Conservation (phyloP, 352 stramenopile genomes). For the Phytophthora idaei region DNA sequence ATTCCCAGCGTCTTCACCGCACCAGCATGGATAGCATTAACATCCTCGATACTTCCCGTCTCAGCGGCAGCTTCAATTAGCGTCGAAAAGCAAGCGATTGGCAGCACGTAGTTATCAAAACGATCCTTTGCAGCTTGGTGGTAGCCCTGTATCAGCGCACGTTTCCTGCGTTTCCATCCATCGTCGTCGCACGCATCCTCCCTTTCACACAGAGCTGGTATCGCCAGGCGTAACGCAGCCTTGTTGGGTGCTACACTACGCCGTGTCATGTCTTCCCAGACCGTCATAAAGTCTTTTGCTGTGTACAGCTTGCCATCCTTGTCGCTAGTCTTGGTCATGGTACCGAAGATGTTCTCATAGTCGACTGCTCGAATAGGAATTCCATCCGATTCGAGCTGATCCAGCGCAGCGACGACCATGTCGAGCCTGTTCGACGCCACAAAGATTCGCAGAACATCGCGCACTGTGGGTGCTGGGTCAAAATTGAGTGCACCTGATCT, state of each 20-base stretch:
- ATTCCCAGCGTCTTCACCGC: slow-evolving; percentile 31
- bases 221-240: slow-evolving; percentile 36
- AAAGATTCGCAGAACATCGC: slow-evolving; percentile 39
- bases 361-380: slow-evolving; percentile 40
- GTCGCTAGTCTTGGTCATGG: slow-evolving; percentile 44
- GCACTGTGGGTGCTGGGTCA: slow-evolving; percentile 26
- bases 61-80: slow-evolving; percentile 46
- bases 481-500: slow-evolving; percentile 25
- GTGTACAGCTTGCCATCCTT: slow-evolving; percentile 23
- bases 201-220: slow-evolving; percentile 31
- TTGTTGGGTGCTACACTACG: slow-evolving; percentile 46
- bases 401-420: slow-evolving; percentile 40
- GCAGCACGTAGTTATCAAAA: slow-evolving; percentile 48
- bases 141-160: slow-evolving; percentile 30
- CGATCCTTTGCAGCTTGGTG: slow-evolving; percentile 18
- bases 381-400: slow-evolving; percentile 36
- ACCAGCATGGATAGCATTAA: slow-evolving; percentile 47
- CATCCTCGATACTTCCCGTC: slow-evolving; percentile 34
- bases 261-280: slow-evolving; percentile 52
- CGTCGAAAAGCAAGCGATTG: slow-evolving; percentile 42
- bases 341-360: slow-evolving; percentile 46
- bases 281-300: slow-evolving; percentile 39
- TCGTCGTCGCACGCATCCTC: slow-evolving; percentile 19
- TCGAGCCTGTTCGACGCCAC: slow-evolving; percentile 36
- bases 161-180: slow-evolving; percentile 21